A percentile compares a stretch with the other conserved stretches of the same genome.
These are phyloP conservation scores for Pholiota molesta DNA, from an alignment of 768 basidiomycete species.

Conservation along the genomic window DNA sequence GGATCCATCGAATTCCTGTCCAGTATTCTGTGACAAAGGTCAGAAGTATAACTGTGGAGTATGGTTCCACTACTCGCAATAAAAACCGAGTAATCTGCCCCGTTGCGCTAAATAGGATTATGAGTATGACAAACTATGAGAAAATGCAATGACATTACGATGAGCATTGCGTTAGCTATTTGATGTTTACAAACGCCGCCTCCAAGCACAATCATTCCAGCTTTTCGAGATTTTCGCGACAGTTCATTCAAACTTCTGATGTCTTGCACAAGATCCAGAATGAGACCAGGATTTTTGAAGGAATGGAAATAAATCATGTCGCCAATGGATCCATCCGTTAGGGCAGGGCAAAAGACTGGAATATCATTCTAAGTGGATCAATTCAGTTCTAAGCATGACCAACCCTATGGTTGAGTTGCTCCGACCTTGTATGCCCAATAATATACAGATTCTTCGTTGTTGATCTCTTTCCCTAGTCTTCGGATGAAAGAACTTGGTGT, in stretches of 20 bases:
- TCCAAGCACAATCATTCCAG: constrained; percentile 97
- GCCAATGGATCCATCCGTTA: constrained; percentile 97
- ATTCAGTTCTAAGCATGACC: not conserved
- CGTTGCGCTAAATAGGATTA: constrained; percentile 74
- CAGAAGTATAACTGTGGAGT: not conserved
- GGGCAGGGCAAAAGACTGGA: constrained; percentile 96
- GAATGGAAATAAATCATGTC: constrained; percentile 99
- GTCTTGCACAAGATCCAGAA: constrained; percentile 93
- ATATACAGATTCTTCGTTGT: constrained; percentile 96
- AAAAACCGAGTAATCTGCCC: constrained; percentile 96
- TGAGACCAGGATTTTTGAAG: constrained; percentile 81
- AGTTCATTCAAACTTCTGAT: constrained; percentile 92
- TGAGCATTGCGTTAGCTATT: constrained; percentile 99
- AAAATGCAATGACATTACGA: constrained; percentile 53
- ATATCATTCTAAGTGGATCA: constrained; percentile 82
- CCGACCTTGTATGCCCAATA: constrained; percentile 99
- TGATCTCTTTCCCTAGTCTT: constrained; percentile 94
- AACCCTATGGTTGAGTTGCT: constrained; percentile 17
- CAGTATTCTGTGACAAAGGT: constrained; percentile 74
- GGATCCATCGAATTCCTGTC: constrained; percentile 98
- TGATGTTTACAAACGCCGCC: constrained; percentile 99
- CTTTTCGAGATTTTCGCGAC: constrained; percentile 84
- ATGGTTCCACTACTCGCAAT: constrained; percentile 56
- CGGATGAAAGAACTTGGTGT: constrained; percentile 93
- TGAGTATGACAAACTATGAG: not conserved